These are phyloP conservation scores for Coemansia sp. DNA, from an alignment of 192 early-diverging fungal genomes.

Conservation along the genomic window DNA sequence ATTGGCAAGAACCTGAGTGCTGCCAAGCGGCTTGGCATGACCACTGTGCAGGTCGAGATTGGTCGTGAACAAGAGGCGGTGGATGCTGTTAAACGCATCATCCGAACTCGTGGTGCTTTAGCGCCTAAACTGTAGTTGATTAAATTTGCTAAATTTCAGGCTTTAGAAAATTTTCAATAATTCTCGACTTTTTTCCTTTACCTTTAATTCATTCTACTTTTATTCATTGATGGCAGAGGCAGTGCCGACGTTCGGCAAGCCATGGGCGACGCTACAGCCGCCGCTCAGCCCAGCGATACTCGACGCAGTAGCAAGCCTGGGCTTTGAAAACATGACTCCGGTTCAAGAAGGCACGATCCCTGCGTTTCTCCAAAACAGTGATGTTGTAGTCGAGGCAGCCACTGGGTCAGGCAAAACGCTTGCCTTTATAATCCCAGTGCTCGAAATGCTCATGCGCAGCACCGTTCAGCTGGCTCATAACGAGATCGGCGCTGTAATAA, in stretches of 20 bases:
- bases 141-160: not conserved
- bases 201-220: not conserved
- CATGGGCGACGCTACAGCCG: slow-evolving; percentile 65
- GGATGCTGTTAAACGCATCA: slow-evolving; percentile 19
- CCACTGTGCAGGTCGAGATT: slow-evolving; percentile 61
- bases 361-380: slow-evolving; percentile 86
- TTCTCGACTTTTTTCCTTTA: not conserved
- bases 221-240: slow-evolving; percentile 28
- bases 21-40: slow-evolving; percentile 71
- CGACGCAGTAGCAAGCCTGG: slow-evolving; percentile 62
- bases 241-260: slow-evolving; percentile 60
- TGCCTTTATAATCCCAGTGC: slow-evolving; percentile 85
- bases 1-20: slow-evolving; percentile 75
- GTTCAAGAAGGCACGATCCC: slow-evolving; percentile 92
- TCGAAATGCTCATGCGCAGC: slow-evolving; percentile 79
- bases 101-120: slow-evolving; percentile 17
- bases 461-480: slow-evolving; percentile 61
- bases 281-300: slow-evolving; percentile 58
- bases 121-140: slow-evolving; percentile 15
- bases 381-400: slow-evolving; percentile 95
- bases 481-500: slow-evolving; percentile 84
- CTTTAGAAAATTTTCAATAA: no score
- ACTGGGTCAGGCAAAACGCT: slow-evolving; percentile 98
- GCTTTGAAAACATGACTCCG: slow-evolving; percentile 88
- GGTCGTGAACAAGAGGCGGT: slow-evolving; percentile 35